Conservation (phyloP, 345 rosid genomes). For the Lenwebbia sp. region DNA sequence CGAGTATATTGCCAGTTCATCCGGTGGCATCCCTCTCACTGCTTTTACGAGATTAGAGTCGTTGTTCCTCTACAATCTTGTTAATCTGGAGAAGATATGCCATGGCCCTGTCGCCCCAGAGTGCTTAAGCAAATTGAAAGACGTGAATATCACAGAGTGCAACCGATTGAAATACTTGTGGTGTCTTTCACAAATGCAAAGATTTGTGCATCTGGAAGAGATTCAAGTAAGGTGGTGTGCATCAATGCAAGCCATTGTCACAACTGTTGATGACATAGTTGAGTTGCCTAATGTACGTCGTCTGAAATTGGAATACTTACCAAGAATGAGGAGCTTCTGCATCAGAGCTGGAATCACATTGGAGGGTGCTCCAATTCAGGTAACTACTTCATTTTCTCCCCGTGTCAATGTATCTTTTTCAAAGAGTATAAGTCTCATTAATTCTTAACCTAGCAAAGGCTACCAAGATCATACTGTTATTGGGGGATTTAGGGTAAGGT, state of each 20-base stretch:
- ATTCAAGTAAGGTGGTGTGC: background rate
- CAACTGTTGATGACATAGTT: background rate
- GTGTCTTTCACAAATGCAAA: background rate
- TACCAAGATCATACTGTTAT: no score
- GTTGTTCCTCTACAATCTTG: no score
- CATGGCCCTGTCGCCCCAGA: no score
- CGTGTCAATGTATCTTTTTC: background rate
- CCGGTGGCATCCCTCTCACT: background rate
- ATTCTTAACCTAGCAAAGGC: no score
- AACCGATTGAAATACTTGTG: background rate
- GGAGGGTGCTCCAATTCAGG: background rate
- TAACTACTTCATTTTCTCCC: background rate
- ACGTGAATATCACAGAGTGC: background rate
- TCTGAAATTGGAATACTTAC: rapidly evolving
- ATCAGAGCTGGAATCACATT: background rate
- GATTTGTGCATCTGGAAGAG: background rate
- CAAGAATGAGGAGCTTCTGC: background rate
- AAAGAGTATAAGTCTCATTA: rapidly evolving
- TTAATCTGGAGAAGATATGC: no score
- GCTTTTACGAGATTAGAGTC: background rate
- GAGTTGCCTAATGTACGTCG: background rate
- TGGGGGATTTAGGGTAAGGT: background rate
- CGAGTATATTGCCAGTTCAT: background rate
- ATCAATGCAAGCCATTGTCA: background rate
- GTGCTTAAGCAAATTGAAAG: no score